A percentile compares a stretch with the other conserved stretches of the same genome.
These are phyloP conservation scores for Thielaviopsis musarum DNA, from an alignment of 2,329 filamentous ascomycete species.

Conservation along the genomic window DNA sequence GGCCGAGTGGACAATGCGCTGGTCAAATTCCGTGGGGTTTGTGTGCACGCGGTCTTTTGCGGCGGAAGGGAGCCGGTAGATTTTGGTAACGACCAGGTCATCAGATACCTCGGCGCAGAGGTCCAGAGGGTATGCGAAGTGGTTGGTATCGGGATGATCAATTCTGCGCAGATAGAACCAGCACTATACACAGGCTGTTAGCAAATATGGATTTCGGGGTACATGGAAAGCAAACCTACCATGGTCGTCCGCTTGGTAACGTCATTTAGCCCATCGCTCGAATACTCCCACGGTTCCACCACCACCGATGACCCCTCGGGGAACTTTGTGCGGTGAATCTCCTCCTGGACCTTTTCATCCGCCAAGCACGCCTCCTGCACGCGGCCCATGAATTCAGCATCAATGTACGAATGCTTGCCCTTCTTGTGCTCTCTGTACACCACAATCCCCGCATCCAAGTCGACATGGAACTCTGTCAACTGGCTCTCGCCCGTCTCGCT, in stretches of 20 bases:
- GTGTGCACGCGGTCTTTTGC: constrained; percentile 23
- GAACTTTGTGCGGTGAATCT: constrained; percentile 25
- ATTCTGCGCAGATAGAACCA: constrained; percentile 23
- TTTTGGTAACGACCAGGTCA: constrained; percentile 30
- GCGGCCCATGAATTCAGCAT: constrained; percentile 29
- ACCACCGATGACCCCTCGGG: constrained; percentile 27
- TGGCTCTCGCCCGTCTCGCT: constrained; percentile 10
- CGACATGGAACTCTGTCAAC: constrained; percentile 21
- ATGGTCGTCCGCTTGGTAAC: constrained; percentile 31
- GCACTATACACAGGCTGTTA: constrained; percentile 16
- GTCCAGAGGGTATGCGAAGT: constrained; percentile 40
- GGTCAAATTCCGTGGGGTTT: constrained; percentile 22
- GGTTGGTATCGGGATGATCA: constrained; percentile 31
- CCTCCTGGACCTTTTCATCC: constrained; percentile 25
- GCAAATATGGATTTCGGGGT: no score
- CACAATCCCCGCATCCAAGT: constrained; percentile 17
- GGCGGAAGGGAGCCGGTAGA: constrained; percentile 30
- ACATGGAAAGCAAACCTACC: constrained; percentile 19
- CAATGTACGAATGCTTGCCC: constrained; percentile 30
- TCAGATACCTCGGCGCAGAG: constrained; percentile 34
- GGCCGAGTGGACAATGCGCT: neutral
- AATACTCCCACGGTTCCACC: constrained; percentile 40
- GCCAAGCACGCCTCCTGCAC: constrained; percentile 30
- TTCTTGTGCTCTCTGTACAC: constrained; percentile 19
- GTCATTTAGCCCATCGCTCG: constrained; percentile 34